phyloP scores from a whole-genome alignment of 306 rosid species.

The Acmispon strigosus region DNA sequence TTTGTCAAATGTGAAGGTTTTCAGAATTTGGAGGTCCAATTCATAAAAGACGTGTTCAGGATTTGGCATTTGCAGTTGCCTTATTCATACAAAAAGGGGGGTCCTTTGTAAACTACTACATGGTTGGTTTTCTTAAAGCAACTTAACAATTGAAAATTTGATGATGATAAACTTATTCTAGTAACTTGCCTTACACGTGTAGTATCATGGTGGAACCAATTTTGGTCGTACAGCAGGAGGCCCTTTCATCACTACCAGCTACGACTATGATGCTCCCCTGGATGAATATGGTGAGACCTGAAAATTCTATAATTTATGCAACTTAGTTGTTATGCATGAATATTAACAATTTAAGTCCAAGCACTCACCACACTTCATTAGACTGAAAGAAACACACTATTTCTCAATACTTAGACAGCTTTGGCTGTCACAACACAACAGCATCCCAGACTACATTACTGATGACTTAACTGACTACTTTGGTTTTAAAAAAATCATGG shows the following conservation, averaged over 20 bases:
- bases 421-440: neutral
- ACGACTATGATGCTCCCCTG: conserved; percentile 96
- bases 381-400: neutral
- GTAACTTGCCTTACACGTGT: conserved; percentile 10
- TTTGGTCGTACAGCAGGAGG: conserved; percentile 99
- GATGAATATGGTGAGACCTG: conserved; percentile 90
- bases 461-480: conserved; percentile 12
- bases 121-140: conserved; percentile 49
- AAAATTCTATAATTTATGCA: neutral
- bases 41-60: conserved; percentile 91
- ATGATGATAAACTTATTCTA: neutral
- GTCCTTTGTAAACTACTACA: conserved; percentile 89
- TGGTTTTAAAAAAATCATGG: conserved; percentile 5
- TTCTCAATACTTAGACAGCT: conserved; percentile 7
- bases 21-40: conserved; percentile 86
- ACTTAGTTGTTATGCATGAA: neutral
- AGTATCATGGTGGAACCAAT: conserved; percentile 99
- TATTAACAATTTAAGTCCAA: neutral
- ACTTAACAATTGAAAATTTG: conserved; percentile 16
- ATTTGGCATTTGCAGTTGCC: conserved; percentile 88
- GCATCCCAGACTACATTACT: neutral
- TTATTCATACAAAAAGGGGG: conserved; percentile 89
- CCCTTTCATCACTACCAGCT: conserved; percentile 96
- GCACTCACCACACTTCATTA: neutral
- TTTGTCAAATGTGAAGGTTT: conserved; percentile 54